Evolutionary conservation across 2,329 filamentous ascomycete genomes (phyloP), one percentile per base, ranked within the genome.

Genomic region (Colletotrichum aenigma): DNA sequence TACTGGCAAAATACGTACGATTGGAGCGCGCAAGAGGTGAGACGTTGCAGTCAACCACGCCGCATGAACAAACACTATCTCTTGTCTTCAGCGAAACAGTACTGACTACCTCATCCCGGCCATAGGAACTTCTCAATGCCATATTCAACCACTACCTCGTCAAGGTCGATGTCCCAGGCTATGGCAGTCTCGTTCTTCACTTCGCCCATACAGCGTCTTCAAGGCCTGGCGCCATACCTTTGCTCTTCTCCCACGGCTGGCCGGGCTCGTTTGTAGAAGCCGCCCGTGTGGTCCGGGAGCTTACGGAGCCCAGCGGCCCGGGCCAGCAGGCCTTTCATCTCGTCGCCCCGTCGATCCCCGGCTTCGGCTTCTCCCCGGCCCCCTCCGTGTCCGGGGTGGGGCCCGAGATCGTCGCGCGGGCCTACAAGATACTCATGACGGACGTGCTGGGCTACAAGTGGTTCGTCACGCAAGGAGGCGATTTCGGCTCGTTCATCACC

Each of bases 231-330:
- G 84, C 85, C 7, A 82, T 86, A 24, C 86, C 86, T 1, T 79
- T 87, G 15, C 77, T 87, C 2, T 85, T 87, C 68, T 65, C 85
- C 13, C 86, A 88, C 77, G 86, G 86, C 60, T 87, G 86, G 86
- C 85, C 86, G 2, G 85, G 85, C 1, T 84, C 81, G 4, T 86
- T 87, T 62, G 75, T 85, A 6, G 86, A 87, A 78, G 79, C 83
- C 16, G 71, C 78, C 18, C 80, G 81, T 30, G 80, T 87, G 30
- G 79, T 87, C 34, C 13, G 13, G 9, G 9, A 21, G 6, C 79
- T 82, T 21, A 81, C 80, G 3, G 32, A 77, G 79, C 7, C 84
- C 83, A 24, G 77, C 1, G 74, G 79, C 13, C 71, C 79, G 7
- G 71, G 70, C 7, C 55, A 77, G 8, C 85, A 83, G 24, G 83